Conservation (phyloP, 2,329 filamentous ascomycete genomes). For the Emericellopsis cladophorae region DNA sequence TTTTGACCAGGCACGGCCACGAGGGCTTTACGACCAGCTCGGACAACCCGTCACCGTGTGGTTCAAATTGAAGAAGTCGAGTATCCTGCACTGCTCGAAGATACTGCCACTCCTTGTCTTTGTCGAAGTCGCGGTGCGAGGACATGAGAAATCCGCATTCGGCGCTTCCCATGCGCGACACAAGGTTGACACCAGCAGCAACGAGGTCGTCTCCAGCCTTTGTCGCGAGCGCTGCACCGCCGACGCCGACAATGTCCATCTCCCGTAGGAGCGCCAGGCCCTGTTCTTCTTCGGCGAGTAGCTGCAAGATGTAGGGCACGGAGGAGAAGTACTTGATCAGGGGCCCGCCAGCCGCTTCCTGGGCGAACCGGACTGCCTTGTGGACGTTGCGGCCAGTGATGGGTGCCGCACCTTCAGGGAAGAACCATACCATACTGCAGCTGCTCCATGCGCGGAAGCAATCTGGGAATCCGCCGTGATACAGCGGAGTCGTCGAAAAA, state of each 20-base stretch:
- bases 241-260: constrained; percentile 52
- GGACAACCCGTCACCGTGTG: constrained; percentile 23
- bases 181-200: constrained; percentile 34
- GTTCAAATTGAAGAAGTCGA: constrained; percentile 29
- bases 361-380: constrained; percentile 28
- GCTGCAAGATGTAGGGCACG: constrained; percentile 45
- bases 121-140: constrained; percentile 40
- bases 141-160: constrained; percentile 56
- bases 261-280: constrained; percentile 28
- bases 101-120: constrained; percentile 49
- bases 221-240: constrained; percentile 43
- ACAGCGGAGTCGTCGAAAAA: constrained; percentile 53
- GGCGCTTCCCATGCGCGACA: constrained; percentile 52
- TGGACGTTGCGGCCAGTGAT: constrained; percentile 43
- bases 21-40: constrained; percentile 40
- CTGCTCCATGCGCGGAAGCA: constrained; percentile 50
- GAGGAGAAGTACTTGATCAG: constrained; percentile 45
- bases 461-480: constrained; percentile 53
- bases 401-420: constrained; percentile 40
- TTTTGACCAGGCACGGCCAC: constrained; percentile 49
- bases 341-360: constrained; percentile 5
- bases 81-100: constrained; percentile 26
- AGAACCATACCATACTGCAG: constrained; percentile 47
- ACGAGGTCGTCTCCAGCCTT: constrained; percentile 41
- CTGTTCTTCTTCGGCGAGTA: constrained; percentile 28